Evolutionary conservation across 257 asterid genomes (phyloP), one percentile per base, ranked within the genome.

Genomic region (Cruciata laevipes): DNA sequence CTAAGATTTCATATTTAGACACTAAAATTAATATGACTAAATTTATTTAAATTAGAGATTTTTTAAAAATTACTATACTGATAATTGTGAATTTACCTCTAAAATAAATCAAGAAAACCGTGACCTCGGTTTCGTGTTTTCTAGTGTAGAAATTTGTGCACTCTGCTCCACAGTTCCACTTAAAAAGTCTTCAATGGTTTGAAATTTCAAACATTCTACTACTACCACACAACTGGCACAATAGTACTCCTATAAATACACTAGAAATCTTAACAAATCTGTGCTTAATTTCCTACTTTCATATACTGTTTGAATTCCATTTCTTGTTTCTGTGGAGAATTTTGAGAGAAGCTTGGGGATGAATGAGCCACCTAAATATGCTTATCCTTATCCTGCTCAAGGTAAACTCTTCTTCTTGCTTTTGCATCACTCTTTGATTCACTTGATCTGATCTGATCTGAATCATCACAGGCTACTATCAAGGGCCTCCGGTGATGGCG

Each of bases 401-500:
- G 95, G 95, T 85, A 75, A 51, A n/a, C 24, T 21, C 8, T 44
- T 4, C 56, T 56, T 2, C 32, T 14, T 24, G n/a, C n/a, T 32
- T 32, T 13, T 49, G 37, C 38, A 16, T 56, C 13, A 9, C 30
- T 53, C 27, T 53, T 20, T 61, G 59, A 0, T 31, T 33, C 21
- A 24, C 18, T 35, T 17, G 14, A 25, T 24, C 9, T 37, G 71
- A 23, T 56, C 63, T 66, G 40, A 5, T 32, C 38, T 1, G 38
- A 35, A 35, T 35, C 38, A 4, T 3, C 66, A 83, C 66, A 83
- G 96, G 95, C 37, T 86, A 76, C 75, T 86, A 89, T 75, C 95
- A 89, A 83, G 95, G 93, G 61, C 96, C 95, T 73, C 95, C 93
- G 1, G 93, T 89, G 70, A 89, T 89, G 95, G 87, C 95, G 21